Evolutionary conservation across 129 eudicot species (phyloP).

Genomic region (Arctium lappa): DNA sequence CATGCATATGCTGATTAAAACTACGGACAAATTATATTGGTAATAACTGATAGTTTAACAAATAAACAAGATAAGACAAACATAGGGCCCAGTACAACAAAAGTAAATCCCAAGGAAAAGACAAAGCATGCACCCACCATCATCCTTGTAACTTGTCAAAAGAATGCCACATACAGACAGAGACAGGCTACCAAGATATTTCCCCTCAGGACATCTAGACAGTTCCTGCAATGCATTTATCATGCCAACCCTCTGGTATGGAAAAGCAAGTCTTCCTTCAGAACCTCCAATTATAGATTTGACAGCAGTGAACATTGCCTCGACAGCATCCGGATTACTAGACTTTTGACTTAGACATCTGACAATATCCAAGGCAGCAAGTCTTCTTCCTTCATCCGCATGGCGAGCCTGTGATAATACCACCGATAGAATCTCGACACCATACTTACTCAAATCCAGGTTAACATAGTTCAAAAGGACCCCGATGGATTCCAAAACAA

Average conservation of each 20-base stretch:
- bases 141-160: conserved; percentile 81
- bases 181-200: conserved; percentile 54
- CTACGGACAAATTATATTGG: background rate
- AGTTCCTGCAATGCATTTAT: conserved; percentile 64
- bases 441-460: conserved; percentile 87
- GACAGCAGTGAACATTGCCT: conserved; percentile 61
- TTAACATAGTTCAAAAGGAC: conserved; percentile 62
- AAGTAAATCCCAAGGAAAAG: background rate
- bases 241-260: conserved; percentile 98
- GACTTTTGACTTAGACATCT: conserved; percentile 74
- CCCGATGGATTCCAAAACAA: conserved; percentile 72
- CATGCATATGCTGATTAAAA: background rate
- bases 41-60: background rate
- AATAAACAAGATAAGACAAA: background rate
- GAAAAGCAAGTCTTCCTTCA: conserved; percentile 97
- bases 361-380: conserved; percentile 69
- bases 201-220: conserved; percentile 78
- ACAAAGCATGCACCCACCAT: conserved; percentile 44
- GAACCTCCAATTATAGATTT: conserved; percentile 88
- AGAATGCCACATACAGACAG: conserved; percentile 55
- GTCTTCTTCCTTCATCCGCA: conserved; percentile 85
- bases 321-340: conserved; percentile 92
- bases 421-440: conserved; percentile 67
- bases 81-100: background rate
- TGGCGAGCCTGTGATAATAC: conserved; percentile 90